These are phyloP conservation scores for Sporothrix luriei DNA, from an alignment of 2,329 filamentous ascomycete genomes.

Conservation along the genomic window DNA sequence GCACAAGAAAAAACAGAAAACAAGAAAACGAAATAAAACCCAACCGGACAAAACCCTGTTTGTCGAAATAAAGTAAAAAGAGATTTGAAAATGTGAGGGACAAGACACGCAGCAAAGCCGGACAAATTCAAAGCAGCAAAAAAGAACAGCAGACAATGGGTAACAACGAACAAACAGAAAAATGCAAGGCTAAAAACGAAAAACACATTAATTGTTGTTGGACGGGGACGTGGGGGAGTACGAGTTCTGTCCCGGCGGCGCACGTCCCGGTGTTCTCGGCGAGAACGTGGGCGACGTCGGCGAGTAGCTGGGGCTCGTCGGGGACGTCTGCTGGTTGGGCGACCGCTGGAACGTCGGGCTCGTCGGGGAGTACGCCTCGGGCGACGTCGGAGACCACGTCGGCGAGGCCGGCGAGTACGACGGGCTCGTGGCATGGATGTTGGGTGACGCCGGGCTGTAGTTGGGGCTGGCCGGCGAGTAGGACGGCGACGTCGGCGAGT, in stretches of 20 bases:
- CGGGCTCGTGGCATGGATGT: slow-evolving; percentile 58
- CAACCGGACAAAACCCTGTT: slow-evolving; percentile 29
- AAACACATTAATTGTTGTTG: slow-evolving; percentile 39
- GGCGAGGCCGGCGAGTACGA: slow-evolving; percentile 71
- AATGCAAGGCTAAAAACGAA: slow-evolving; percentile 16
- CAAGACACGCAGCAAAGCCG: not conserved
- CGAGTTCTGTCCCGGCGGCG: slow-evolving; percentile 43
- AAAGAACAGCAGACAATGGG: not conserved
- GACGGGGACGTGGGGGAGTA: slow-evolving; percentile 49
- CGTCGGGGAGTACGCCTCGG: slow-evolving; percentile 64
- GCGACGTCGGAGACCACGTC: slow-evolving; percentile 77
- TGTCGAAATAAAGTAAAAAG: slow-evolving; percentile 8
- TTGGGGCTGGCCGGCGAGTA: slow-evolving; percentile 72
- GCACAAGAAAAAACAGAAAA: not conserved
- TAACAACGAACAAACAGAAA: not conserved
- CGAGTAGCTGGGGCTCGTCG: slow-evolving; percentile 71
- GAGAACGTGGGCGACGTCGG: slow-evolving; percentile 59
- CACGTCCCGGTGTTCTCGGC: slow-evolving; percentile 49
- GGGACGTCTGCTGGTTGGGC: slow-evolving; percentile 59
- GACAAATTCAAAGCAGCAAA: not conserved
- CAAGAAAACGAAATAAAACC: not conserved
- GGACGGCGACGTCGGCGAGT: slow-evolving; percentile 72
- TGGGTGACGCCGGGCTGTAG: slow-evolving; percentile 70
- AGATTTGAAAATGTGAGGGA: slow-evolving; percentile 21
- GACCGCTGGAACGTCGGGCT: slow-evolving; percentile 62